phyloP scores from a whole-genome alignment of 352 stramenopile species.

The Phytophthora pseudosyringae region DNA sequence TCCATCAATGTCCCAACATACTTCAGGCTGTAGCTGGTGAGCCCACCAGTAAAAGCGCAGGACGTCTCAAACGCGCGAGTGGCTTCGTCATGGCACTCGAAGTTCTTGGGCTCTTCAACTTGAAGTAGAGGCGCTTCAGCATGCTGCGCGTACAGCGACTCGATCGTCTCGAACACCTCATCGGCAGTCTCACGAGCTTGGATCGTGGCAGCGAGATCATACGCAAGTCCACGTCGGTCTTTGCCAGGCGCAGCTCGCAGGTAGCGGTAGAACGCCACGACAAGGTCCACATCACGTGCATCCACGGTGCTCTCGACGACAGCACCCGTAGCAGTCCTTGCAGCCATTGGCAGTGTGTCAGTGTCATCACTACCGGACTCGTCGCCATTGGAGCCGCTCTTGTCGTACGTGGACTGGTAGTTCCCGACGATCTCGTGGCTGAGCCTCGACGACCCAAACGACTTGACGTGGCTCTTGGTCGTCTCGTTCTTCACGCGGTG shows the following conservation, averaged over 20 bases:
- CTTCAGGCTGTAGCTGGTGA: conserved; percentile 77
- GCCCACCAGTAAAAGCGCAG: conserved; percentile 40
- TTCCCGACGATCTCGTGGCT: conserved; percentile 83
- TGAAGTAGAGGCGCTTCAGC: conserved; percentile 30
- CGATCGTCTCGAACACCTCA: conserved; percentile 61
- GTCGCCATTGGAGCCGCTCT: conserved; percentile 36
- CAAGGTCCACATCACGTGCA: conserved; percentile 73
- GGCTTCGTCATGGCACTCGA: conserved; percentile 47
- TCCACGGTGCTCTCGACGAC: conserved; percentile 51
- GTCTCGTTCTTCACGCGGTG: conserved; percentile 74
- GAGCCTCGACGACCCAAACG: conserved; percentile 68
- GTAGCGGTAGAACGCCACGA: conserved; percentile 84
- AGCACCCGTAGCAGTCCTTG: not conserved
- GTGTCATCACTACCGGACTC: conserved; percentile 17
- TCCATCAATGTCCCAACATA: conserved; percentile 60
- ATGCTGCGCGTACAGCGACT: conserved; percentile 39
- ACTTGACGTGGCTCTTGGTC: conserved; percentile 82
- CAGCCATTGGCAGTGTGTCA: not conserved
- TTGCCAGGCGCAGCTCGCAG: conserved; percentile 52
- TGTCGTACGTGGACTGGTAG: conserved; percentile 84
- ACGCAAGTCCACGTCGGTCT: conserved; percentile 43
- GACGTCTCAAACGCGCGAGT: conserved; percentile 37
- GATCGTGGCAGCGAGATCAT: conserved; percentile 51
- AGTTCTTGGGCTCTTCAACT: conserved; percentile 34
- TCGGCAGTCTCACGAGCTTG: conserved; percentile 58